A percentile compares a stretch with the other conserved stretches of the same genome.
Evolutionary conservation across 257 asterid genomes (phyloP).

Genomic region (Solanum medicagineum): DNA sequence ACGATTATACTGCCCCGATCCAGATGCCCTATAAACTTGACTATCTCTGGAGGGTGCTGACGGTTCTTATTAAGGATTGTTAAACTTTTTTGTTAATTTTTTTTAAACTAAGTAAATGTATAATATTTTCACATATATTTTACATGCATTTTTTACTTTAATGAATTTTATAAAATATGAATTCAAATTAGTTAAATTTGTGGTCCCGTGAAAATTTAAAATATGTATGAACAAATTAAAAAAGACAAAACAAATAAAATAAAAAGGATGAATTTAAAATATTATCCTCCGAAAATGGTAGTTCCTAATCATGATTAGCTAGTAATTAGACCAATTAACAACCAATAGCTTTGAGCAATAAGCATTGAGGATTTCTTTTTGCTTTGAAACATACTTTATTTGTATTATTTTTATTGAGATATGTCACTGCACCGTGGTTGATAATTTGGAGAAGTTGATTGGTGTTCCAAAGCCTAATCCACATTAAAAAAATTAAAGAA

Average conservation of each 20-base stretch:
- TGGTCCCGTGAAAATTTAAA: too few relatives aligned
- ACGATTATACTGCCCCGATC: too few relatives aligned
- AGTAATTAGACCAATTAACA: neutral
- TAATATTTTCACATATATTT: neutral
- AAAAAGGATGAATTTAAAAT: neutral
- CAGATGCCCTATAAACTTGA: too few relatives aligned
- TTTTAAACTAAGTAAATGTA: neutral
- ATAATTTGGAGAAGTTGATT: neutral
- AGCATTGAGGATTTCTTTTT: neutral
- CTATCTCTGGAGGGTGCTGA: neutral
- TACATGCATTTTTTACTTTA: neutral
- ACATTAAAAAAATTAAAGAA: neutral
- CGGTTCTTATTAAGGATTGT: neutral
- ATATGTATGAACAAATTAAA: neutral
- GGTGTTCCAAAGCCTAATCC: neutral
- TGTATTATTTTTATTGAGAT: neutral
- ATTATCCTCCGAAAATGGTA: neutral
- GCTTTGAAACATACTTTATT: neutral
- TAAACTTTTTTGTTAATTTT: fast-evolving
- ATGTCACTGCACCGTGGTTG: neutral
- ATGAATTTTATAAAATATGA: fast-evolving
- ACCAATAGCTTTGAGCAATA: neutral
- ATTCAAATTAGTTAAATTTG: neutral
- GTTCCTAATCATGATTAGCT: neutral
- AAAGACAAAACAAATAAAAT: neutral